Evolutionary conservation across 805 yeast genomes (phyloP).

Genomic region (Cyberlindnera amylophila): DNA sequence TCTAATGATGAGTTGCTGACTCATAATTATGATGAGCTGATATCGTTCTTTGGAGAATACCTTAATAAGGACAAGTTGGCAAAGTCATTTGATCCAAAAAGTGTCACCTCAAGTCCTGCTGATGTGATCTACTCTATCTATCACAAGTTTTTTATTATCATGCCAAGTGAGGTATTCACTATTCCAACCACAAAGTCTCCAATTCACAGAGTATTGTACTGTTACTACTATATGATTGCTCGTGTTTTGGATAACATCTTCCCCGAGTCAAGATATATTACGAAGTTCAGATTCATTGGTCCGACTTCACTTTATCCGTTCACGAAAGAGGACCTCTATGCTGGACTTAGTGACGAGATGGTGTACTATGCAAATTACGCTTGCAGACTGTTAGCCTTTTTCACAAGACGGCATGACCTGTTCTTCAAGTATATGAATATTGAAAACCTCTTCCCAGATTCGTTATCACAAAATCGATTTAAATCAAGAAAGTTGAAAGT

Average conservation of each 20-base stretch:
- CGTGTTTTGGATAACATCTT: constrained; percentile 24
- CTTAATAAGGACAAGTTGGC: constrained; percentile 3
- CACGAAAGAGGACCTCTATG: constrained; percentile 7
- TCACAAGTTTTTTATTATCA: constrained; percentile 14
- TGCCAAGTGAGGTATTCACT: constrained; percentile 21
- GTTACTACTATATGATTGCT: constrained; percentile 13
- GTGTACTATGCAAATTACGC: constrained; percentile 16
- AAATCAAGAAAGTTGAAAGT: constrained; percentile 20
- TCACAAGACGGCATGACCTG: constrained; percentile 23
- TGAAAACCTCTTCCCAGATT: constrained; percentile 19
- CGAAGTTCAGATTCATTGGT: constrained; percentile 24
- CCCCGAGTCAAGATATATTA: constrained; percentile 23
- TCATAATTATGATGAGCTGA: constrained; percentile 6
- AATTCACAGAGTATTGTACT: constrained; percentile 19
- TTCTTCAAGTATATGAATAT: constrained; percentile 23
- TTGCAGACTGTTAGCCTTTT: constrained; percentile 18
- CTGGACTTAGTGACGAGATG: constrained; percentile 10
- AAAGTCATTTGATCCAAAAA: constrained; percentile 3
- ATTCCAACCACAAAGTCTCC: constrained; percentile 9
- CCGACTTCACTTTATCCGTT: constrained; percentile 23
- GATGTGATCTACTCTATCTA: constrained; percentile 12
- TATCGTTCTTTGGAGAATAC: constrained; percentile 9
- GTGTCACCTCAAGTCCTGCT: constrained; percentile 19
- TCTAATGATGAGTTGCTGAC: constrained; percentile 13
- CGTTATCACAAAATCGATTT: constrained; percentile 16